Evolutionary conservation across 1,284 basidiomycete genomes (phyloP).

Genomic region (Meira miltonrushii): DNA sequence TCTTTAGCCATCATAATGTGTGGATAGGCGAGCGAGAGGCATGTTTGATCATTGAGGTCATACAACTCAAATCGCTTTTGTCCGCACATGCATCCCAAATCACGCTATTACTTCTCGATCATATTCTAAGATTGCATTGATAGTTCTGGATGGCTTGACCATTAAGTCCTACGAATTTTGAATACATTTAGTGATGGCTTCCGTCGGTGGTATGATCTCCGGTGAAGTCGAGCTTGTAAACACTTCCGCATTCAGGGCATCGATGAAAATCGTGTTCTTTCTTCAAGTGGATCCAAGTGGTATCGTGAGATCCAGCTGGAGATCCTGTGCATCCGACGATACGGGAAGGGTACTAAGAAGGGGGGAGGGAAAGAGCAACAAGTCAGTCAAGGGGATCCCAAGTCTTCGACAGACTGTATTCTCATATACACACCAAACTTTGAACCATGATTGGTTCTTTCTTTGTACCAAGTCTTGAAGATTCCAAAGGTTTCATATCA

Average conservation of each 20-base stretch:
- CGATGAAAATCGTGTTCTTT: slow-evolving; percentile 39
- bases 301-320: slow-evolving; percentile 51
- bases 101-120: too few species aligned
- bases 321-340: slow-evolving; percentile 50
- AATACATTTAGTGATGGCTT: slow-evolving; percentile 4
- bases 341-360: slow-evolving; percentile 34
- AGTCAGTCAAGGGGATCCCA: too few species aligned
- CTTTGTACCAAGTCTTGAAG: slow-evolving; percentile 80
- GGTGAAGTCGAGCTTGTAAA: slow-evolving; percentile 38
- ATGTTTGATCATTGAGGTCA: too few species aligned
- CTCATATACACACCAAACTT: slow-evolving; percentile 66
- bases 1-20: too few species aligned
- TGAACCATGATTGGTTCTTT: slow-evolving; percentile 80
- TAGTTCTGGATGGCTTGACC: too few species aligned
- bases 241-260: slow-evolving; percentile 50
- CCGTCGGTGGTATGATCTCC: slow-evolving; percentile 1
- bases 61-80: too few species aligned
- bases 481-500: slow-evolving; percentile 78
- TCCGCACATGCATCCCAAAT: too few species aligned
- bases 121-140: too few species aligned
- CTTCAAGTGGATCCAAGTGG: slow-evolving; percentile 47
- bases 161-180: not conserved
- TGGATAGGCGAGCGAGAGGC: too few species aligned
- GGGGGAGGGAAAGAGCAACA: not conserved
- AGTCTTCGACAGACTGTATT: not conserved